Evolutionary conservation across 192 early-diverging fungal species (phyloP).

Genomic region (Gigaspora rosea): DNA sequence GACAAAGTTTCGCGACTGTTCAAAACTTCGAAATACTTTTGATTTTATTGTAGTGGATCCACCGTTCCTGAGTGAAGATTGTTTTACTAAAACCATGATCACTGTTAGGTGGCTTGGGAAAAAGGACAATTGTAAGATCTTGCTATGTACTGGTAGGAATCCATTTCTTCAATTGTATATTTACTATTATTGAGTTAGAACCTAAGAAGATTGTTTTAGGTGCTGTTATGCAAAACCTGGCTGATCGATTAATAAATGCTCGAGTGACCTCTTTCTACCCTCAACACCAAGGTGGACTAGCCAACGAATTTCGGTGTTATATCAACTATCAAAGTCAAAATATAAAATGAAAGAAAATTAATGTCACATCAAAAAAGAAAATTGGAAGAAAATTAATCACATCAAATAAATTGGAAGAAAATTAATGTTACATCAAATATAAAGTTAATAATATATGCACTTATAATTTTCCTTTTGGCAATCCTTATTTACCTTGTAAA

Average conservation of each 20-base stretch:
- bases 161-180: neutral
- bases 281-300: slow-evolving; percentile 65
- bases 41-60: slow-evolving; percentile 79
- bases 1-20: slow-evolving; percentile 46
- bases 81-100: slow-evolving; percentile 66
- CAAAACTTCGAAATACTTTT: slow-evolving; percentile 51
- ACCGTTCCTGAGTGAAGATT: slow-evolving; percentile 78
- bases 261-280: slow-evolving; percentile 62
- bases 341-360: slow-evolving; percentile 14
- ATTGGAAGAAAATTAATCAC: too few species aligned
- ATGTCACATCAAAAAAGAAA: neutral
- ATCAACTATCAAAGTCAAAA: slow-evolving; percentile 52
- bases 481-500: too few species aligned
- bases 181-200: too few species aligned
- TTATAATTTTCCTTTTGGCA: too few species aligned
- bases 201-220: slow-evolving; percentile 33
- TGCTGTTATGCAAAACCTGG: slow-evolving; percentile 55
- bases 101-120: slow-evolving; percentile 57
- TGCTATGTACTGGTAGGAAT: slow-evolving; percentile 59
- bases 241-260: slow-evolving; percentile 52
- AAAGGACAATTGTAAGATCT: slow-evolving; percentile 48
- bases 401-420: slow-evolving; percentile 15
- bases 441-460: too few species aligned
- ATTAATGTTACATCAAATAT: neutral
- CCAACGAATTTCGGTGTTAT: slow-evolving; percentile 79